A percentile compares a stretch with the other conserved stretches of the same genome.
phyloP scores from a whole-genome alignment of 1,284 basidiomycete species.

The Apiotrichum siamense region DNA sequence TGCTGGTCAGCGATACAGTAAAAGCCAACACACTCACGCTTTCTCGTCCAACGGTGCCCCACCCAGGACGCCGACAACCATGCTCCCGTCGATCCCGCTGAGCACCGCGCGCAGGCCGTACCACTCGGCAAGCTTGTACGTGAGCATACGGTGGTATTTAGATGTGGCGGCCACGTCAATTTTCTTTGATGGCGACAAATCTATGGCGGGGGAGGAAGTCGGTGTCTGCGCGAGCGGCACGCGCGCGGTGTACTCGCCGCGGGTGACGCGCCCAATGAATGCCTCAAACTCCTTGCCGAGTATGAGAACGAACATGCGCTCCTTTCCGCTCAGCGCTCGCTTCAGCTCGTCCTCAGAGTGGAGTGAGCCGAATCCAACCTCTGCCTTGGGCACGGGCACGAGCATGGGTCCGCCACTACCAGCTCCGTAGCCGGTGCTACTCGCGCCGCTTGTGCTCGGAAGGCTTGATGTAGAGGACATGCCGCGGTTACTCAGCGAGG shows the following conservation, averaged over 20 bases:
- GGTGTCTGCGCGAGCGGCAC: constrained; percentile 4
- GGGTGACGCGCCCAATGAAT: constrained; percentile 25
- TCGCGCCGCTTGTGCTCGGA: constrained; percentile 1
- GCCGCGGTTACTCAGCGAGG: constrained; percentile 10
- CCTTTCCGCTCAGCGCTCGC: constrained; percentile 30
- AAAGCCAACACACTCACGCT: too few relatives aligned
- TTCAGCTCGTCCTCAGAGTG: constrained; percentile 38
- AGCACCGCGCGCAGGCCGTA: constrained; percentile 37
- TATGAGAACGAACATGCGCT: constrained; percentile 39
- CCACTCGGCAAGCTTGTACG: constrained; percentile 45
- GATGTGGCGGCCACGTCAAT: constrained; percentile 25
- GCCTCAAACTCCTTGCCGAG: constrained; percentile 39
- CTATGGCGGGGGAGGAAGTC: constrained; percentile 10
- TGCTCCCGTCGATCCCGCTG: constrained; percentile 17
- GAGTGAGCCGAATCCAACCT: constrained; percentile 30
- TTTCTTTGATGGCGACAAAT: constrained; percentile 20
- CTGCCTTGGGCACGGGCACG: constrained; percentile 20
- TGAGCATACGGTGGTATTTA: constrained; percentile 43
- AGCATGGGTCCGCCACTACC: background rate
- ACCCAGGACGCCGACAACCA: constrained; percentile 34
- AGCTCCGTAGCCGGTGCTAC: background rate
- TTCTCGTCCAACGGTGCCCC: constrained; percentile 23
- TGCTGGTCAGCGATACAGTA: background rate
- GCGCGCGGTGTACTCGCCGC: constrained; percentile 14
- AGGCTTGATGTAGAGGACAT: constrained; percentile 12